These are phyloP conservation scores for Aspergillus sclerotiicarbonarius DNA, from an alignment of 495 filamentous ascomycete genomes.

Conservation along the genomic window DNA sequence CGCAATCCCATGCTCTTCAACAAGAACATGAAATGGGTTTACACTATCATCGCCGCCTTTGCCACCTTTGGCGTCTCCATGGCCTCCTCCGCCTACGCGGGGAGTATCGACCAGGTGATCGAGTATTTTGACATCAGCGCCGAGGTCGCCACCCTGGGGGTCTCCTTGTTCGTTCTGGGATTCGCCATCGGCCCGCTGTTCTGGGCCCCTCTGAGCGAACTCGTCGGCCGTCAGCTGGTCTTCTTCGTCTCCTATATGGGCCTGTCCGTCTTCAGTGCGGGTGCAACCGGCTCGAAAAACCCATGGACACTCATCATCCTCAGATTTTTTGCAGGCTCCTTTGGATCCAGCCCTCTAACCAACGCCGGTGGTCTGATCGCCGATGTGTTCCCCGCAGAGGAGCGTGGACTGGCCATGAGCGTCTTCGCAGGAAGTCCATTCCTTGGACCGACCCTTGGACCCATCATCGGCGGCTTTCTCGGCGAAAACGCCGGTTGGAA, in stretches of 20 bases:
- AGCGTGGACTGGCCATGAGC: conserved; percentile 58
- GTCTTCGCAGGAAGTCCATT: conserved; percentile 62
- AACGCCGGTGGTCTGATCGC: conserved; percentile 67
- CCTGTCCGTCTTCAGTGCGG: conserved; percentile 62
- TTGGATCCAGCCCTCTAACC: conserved; percentile 64
- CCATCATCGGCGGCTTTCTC: conserved; percentile 55
- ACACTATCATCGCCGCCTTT: conserved; percentile 58
- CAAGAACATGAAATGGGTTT: conserved; percentile 56
- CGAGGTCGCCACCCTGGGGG: conserved; percentile 52
- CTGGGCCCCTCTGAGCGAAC: conserved; percentile 54
- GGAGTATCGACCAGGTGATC: conserved; percentile 52
- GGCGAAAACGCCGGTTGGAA: conserved; percentile 54
- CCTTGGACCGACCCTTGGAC: conserved; percentile 56
- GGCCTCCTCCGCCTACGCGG: conserved; percentile 66
- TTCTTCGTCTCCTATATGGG: conserved; percentile 59
- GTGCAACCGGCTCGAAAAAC: conserved; percentile 55
- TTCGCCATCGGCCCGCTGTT: conserved; percentile 29
- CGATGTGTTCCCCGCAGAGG: conserved; percentile 59
- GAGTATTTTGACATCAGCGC: conserved; percentile 42
- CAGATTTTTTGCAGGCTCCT: conserved; percentile 69
- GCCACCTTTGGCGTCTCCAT: conserved; percentile 70
- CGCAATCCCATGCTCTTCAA: conserved; percentile 61
- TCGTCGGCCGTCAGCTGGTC: conserved; percentile 63
- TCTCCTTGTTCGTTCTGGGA: conserved; percentile 51
- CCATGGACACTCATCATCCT: conserved; percentile 62